Evolutionary conservation across 257 asterid species (phyloP).

Genomic region (Cynanchum wilfordii): DNA sequence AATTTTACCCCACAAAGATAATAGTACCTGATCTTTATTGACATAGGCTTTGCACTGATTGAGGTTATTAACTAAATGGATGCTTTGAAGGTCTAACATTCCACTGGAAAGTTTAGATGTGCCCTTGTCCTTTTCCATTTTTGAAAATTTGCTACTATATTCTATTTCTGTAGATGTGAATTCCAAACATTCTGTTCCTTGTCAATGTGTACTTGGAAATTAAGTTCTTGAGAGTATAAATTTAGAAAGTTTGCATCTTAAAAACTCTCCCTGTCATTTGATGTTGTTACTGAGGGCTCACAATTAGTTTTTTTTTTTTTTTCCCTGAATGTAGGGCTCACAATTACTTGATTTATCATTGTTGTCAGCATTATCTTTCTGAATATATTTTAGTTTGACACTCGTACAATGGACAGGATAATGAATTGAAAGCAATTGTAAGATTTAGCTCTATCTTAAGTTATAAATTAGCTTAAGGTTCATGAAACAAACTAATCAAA

Average conservation of each 20-base stretch:
- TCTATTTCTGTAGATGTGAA: background rate
- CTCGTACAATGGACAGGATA: no score
- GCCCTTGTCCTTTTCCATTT: background rate
- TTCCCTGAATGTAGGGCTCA: background rate
- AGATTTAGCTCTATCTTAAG: no score
- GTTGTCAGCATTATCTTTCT: no score
- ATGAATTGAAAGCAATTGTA: no score
- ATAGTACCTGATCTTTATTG: background rate
- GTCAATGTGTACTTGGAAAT: background rate
- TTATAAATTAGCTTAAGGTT: no score
- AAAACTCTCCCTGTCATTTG: background rate
- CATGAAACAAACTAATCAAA: no score
- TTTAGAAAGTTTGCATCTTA: background rate
- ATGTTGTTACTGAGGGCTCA: background rate
- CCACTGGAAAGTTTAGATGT: background rate
- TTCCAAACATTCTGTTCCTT: background rate
- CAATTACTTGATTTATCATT: no score
- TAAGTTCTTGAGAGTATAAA: background rate
- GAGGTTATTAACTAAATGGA: background rate
- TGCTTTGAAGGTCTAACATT: background rate
- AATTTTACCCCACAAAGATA: background rate
- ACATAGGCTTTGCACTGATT: background rate
- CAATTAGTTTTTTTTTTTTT: background rate
- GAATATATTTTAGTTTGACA: no score
- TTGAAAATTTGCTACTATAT: background rate